phyloP scores from a whole-genome alignment of 331 rosid genomes.

The Telfairia occidentalis region DNA sequence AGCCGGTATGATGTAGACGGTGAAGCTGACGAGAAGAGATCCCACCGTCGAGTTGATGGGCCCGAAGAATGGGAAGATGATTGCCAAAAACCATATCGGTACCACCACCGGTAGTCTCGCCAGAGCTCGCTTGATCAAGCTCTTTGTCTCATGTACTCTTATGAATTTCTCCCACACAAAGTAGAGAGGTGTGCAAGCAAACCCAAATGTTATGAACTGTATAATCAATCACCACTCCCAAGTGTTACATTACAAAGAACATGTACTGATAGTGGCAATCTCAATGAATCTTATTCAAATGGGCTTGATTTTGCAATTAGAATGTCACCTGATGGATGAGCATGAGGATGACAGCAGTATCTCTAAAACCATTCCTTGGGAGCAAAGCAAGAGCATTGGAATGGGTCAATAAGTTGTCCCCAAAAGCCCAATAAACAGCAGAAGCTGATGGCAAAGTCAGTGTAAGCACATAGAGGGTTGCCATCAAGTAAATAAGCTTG shows the following conservation, averaged over 20 bases:
- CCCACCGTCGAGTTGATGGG: slow-evolving; percentile 96
- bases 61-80: slow-evolving; percentile 93
- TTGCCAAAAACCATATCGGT: slow-evolving; percentile 96
- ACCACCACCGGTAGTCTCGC: slow-evolving; percentile 83
- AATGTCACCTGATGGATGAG: slow-evolving; percentile 83
- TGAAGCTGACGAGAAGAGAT: slow-evolving; percentile 95
- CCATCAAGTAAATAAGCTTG: slow-evolving; percentile 76
- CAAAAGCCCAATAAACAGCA: slow-evolving; percentile 95
- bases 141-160: slow-evolving; percentile 75
- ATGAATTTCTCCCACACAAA: slow-evolving; percentile 97
- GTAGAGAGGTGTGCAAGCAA: slow-evolving; percentile 96
- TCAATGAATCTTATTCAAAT: not conserved
- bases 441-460: slow-evolving; percentile 89
- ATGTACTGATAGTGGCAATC: not conserved
- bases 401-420: slow-evolving; percentile 79
- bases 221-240: not conserved
- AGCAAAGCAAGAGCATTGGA: slow-evolving; percentile 85
- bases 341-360: slow-evolving; percentile 81
- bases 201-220: slow-evolving; percentile 96
- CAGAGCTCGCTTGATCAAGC: slow-evolving; percentile 67
- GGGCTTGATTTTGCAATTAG: not conserved
- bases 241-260: not conserved
- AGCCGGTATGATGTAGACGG: slow-evolving; percentile 98
- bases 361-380: slow-evolving; percentile 66
- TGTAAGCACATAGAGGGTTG: slow-evolving; percentile 82